Percentiles rank a stretch among this genome's conserved stretches.
Evolutionary conservation across 805 yeast species (phyloP).

Genomic region (Deakozyma indianensis): DNA sequence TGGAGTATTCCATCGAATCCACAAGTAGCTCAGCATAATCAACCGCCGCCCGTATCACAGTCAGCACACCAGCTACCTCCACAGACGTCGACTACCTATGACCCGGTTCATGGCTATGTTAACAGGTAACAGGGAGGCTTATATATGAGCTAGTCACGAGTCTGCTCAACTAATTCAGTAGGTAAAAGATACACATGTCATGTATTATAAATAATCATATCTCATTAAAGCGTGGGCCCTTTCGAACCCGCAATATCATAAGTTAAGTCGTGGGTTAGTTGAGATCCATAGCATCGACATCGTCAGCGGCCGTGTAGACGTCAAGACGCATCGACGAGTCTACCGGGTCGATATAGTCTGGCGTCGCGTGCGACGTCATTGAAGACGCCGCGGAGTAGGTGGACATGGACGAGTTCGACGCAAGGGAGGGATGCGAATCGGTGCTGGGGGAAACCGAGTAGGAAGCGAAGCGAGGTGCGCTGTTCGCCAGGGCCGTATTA

Average conservation of each 20-base stretch:
- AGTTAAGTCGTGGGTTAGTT: neutral
- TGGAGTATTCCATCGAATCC: too few species aligned
- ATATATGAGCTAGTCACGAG: too few species aligned
- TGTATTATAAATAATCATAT: slow-evolving; percentile 1
- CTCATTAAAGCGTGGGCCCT: neutral
- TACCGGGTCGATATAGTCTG: slow-evolving; percentile 1
- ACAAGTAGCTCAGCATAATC: too few species aligned
- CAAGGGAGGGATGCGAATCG: neutral
- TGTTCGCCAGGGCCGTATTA: neutral
- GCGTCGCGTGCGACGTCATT: slow-evolving; percentile 8
- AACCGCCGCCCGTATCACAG: too few species aligned
- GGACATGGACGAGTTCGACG: slow-evolving; percentile 6
- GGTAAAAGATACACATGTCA: too few species aligned
- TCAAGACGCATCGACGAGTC: neutral
- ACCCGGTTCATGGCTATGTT: too few species aligned
- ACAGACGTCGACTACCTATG: too few species aligned
- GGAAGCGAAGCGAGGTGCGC: neutral
- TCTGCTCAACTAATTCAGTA: too few species aligned
- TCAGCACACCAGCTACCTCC: too few species aligned
- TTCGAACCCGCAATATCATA: neutral
- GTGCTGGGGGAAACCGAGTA: slow-evolving; percentile 1
- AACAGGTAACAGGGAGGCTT: too few species aligned
- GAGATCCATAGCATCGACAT: slow-evolving; percentile 1
- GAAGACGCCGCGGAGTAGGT: slow-evolving; percentile 8
- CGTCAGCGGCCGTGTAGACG: neutral